These are phyloP conservation scores for Takakia lepidozioides DNA, from an alignment of 225 moss, liverwort and hornwort genomes.

Conservation along the genomic window DNA sequence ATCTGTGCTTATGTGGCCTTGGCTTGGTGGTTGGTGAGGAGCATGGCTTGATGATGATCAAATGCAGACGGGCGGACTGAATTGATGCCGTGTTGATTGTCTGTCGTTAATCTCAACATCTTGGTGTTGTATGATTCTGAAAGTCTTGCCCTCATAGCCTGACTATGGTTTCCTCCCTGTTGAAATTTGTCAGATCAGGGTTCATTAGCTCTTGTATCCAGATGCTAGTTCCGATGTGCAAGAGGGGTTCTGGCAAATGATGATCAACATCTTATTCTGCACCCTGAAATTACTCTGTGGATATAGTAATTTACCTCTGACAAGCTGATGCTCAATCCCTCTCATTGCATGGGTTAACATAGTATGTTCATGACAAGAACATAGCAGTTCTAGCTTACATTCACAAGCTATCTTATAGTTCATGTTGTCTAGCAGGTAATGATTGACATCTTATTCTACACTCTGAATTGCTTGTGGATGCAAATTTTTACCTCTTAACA, in stretches of 20 bases:
- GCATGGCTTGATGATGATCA: conserved; percentile 33
- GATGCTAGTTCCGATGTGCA: too few species aligned
- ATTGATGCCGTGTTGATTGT: conserved; percentile 53
- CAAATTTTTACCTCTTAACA: conserved; percentile 33
- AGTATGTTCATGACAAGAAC: too few species aligned
- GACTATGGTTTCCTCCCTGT: too few species aligned
- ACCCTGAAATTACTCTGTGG: background rate
- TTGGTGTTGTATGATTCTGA: conserved; percentile 7
- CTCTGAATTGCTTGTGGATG: conserved; percentile 9
- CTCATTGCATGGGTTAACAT: background rate
- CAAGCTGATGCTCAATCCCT: background rate
- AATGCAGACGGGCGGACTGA: conserved; percentile 19
- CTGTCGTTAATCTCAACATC: conserved; percentile 10
- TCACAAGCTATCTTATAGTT: background rate
- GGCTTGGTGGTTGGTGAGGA: too few species aligned
- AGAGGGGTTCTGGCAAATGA: too few species aligned
- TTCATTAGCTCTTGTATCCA: too few species aligned
- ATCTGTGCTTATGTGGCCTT: background rate
- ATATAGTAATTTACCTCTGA: conserved; percentile 23
- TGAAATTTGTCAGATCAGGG: too few species aligned
- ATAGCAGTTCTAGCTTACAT: too few species aligned
- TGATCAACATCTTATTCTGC: too few species aligned
- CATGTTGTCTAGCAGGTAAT: conserved; percentile 5
- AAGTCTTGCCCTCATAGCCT: background rate
- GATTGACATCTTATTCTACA: conserved; percentile 33